These are phyloP conservation scores for Kodamaea laetipori DNA, from an alignment of 805 yeast genomes.

Conservation along the genomic window DNA sequence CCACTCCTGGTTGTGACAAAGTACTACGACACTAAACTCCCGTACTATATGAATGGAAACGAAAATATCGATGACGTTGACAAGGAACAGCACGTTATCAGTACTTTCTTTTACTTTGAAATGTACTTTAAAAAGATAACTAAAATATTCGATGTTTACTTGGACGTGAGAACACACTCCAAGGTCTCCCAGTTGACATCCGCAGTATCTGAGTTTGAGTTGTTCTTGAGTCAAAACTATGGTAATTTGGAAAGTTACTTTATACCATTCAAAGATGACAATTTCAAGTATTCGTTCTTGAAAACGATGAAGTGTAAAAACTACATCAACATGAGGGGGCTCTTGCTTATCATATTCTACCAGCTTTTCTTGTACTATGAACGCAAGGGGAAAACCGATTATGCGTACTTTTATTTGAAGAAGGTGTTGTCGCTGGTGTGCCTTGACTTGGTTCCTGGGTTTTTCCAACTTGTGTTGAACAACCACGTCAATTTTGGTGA, in stretches of 20 bases:
- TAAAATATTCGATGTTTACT: constrained; percentile 16
- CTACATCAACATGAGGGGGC: constrained; percentile 21
- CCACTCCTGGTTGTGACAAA: constrained; percentile 33
- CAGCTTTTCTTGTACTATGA: constrained; percentile 47
- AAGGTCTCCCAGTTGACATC: constrained; percentile 15
- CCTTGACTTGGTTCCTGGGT: constrained; percentile 35
- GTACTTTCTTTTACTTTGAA: constrained; percentile 30
- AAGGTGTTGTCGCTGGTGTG: constrained; percentile 27
- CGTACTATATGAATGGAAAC: constrained; percentile 34
- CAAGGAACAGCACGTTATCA: constrained; percentile 18
- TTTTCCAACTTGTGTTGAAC: constrained; percentile 32
- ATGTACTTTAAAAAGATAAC: constrained; percentile 25
- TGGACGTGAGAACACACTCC: constrained; percentile 18
- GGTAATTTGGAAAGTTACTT: constrained; percentile 30
- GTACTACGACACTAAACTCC: constrained; percentile 32
- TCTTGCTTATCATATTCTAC: constrained; percentile 29
- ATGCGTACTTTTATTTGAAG: constrained; percentile 37
- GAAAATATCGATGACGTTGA: constrained; percentile 33
- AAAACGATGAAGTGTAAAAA: constrained; percentile 20
- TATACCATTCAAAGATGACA: constrained; percentile 8
- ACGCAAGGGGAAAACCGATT: constrained; percentile 21
- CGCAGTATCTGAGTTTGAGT: constrained; percentile 14
- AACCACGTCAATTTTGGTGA: constrained; percentile 41
- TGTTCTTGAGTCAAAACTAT: constrained; percentile 7
- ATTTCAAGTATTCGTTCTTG: constrained; percentile 8